Conservation (phyloP, 345 rosid species). For the Hevea brasiliensis region DNA sequence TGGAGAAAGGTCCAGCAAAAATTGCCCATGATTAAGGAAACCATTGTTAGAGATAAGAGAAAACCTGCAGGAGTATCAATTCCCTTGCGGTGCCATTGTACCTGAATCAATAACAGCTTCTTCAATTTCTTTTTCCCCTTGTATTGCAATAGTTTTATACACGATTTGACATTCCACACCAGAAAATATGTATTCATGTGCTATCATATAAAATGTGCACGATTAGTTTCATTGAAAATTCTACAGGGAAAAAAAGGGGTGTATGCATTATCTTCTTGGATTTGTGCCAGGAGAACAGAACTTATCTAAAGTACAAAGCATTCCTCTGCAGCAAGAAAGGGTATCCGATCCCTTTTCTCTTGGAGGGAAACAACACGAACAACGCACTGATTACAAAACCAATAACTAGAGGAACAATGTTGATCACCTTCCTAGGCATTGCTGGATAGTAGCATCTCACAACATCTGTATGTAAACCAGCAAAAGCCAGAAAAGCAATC, state of each 20-base stretch:
- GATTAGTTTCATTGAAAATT: too few relatives aligned
- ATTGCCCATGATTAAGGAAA: conserved; percentile 71
- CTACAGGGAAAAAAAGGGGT: background rate
- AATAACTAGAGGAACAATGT: conserved; percentile 38
- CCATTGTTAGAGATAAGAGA: conserved; percentile 64
- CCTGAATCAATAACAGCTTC: conserved; percentile 30
- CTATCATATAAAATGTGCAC: too few relatives aligned
- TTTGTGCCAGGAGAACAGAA: background rate
- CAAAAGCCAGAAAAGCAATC: conserved; percentile 43
- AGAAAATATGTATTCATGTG: background rate
- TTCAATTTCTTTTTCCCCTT: background rate
- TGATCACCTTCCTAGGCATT: conserved; percentile 42
- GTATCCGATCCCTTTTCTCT: conserved; percentile 48
- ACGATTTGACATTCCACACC: background rate
- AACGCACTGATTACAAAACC: conserved; percentile 41
- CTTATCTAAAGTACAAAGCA: conserved; percentile 31
- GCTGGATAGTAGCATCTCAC: conserved; percentile 45
- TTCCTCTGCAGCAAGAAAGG: conserved; percentile 42
- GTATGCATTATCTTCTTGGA: too few relatives aligned
- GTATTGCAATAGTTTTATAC: background rate
- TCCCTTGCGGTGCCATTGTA: conserved; percentile 85
- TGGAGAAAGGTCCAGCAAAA: conserved; percentile 85
- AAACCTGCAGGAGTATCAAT: conserved; percentile 62
- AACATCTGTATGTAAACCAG: conserved; percentile 42
- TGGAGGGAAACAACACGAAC: conserved; percentile 47